Evolutionary conservation across 176 grass and related monocot genomes (phyloP), one percentile per base, ranked within the genome.

Genomic region (Urochloa ruziziensis): DNA sequence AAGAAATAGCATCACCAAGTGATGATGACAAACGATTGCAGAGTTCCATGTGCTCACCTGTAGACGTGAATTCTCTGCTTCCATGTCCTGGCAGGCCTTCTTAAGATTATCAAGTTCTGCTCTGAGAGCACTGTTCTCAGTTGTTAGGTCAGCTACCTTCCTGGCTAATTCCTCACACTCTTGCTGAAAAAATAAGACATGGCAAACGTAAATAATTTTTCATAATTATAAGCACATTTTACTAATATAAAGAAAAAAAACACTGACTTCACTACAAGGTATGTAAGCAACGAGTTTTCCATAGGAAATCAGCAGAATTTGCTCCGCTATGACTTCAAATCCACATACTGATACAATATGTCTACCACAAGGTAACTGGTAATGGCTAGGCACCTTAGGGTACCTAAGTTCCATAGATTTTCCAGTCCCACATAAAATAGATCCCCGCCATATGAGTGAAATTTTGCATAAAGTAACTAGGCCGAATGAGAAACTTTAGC

Each of bases 81-180:
- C 84, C 92, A 94, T 89, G 24, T 94, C 87, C 72, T 78, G 67
- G 51, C 92, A 89, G 62, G 78, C 82, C 84, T 94, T 86, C 81
- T 91, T 94, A 81, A 94, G 84, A 51, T 87, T 85, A 40, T 91
- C 87, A 79, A 94, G 64, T 48, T 94, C 92, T 37, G 82, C 40
- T 80, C 74, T 83, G 44, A 94, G 92, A 46, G 81, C 74, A 23
- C 51, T 80, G 75, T 91, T 91, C 74, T 94, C 92, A 67, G 77
- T 88, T 73, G 70, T 87, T 70, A 94, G 82, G 37, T 94, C 89
- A 85, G 82, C 84, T 52, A 91, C 92, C 78, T 81, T 94, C 78
- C 43, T 62, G 43, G 23, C 64, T 89, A 92, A 64, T 47, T 90
- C 92, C 53, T 94, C 92, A 12, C 92, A 94, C 86, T 94, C 92